These are phyloP conservation scores for Amniculicola lignicola DNA, from an alignment of 495 filamentous ascomycete genomes.

Conservation along the genomic window DNA sequence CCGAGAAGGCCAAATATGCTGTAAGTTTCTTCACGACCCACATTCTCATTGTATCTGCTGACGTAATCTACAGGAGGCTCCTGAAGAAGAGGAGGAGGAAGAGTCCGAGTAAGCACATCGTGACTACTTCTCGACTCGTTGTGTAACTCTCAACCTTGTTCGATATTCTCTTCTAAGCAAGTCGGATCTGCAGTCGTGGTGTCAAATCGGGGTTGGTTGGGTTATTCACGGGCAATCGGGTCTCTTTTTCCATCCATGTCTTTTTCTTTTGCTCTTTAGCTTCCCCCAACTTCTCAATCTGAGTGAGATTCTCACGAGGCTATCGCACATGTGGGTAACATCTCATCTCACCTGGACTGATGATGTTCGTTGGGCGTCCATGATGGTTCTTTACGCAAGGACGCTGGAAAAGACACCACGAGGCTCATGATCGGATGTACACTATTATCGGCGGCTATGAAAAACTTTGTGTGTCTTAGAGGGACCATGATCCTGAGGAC, in stretches of 20 bases:
- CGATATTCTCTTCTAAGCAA: conserved; percentile 6
- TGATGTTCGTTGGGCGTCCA: conserved; percentile 19
- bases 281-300: conserved; percentile 14
- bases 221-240: too few species aligned
- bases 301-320: conserved; percentile 3
- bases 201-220: conserved; percentile 25
- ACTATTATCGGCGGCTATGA: conserved; percentile 20
- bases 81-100: conserved; percentile 34
- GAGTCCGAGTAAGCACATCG: conserved; percentile 35
- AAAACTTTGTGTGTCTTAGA: conserved; percentile 5
- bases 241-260: too few species aligned
- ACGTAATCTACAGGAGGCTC: conserved; percentile 13
- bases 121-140: too few species aligned
- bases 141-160: conserved; percentile 5
- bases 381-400: neutral
- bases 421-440: conserved; percentile 26
- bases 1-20: conserved; percentile 88
- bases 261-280: conserved; percentile 23
- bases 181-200: conserved; percentile 21
- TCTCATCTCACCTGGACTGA: conserved; percentile 3
- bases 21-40: conserved; percentile 29
- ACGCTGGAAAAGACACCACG: conserved; percentile 21
- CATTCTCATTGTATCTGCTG: neutral
- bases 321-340: conserved; percentile 6
- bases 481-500: too few species aligned